phyloP scores from a whole-genome alignment of 257 asterid genomes.

The Henckelia pumila region DNA sequence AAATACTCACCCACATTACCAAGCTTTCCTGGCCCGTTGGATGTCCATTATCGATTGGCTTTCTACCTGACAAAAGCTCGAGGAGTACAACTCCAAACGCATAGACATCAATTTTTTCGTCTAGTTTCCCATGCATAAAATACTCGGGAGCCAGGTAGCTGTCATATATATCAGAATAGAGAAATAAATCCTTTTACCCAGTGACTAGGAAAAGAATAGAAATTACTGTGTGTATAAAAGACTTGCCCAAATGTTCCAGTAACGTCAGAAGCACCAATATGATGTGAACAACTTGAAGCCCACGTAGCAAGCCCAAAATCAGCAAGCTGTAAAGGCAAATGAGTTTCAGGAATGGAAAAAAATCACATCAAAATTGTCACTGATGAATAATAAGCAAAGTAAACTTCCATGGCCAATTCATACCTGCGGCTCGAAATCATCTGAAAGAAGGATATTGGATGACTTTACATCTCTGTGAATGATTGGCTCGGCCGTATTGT shows the following conservation, averaged over 20 bases:
- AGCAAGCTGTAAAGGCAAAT: background rate
- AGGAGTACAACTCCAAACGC: slow-evolving; percentile 96
- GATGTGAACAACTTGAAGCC: slow-evolving; percentile 62
- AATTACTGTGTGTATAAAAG: slow-evolving; percentile 15
- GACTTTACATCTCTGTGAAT: slow-evolving; percentile 95
- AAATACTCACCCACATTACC: slow-evolving; percentile 78
- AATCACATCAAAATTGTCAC: background rate
- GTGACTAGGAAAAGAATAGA: slow-evolving; percentile 15
- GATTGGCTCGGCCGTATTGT: slow-evolving; percentile 50
- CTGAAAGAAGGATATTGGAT: slow-evolving; percentile 84
- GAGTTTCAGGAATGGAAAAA: background rate
- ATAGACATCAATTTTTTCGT: slow-evolving; percentile 74
- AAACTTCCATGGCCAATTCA: background rate
- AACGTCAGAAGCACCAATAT: slow-evolving; percentile 53
- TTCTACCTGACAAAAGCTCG: slow-evolving; percentile 84
- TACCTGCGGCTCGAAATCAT: slow-evolving; percentile 87
- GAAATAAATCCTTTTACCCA: background rate
- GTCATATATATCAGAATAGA: slow-evolving; percentile 24
- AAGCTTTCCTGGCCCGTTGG: slow-evolving; percentile 75
- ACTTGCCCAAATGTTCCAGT: slow-evolving; percentile 96
- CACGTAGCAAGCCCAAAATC: slow-evolving; percentile 90
- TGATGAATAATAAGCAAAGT: slow-evolving; percentile 1
- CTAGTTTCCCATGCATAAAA: slow-evolving; percentile 74
- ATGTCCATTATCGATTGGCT: slow-evolving; percentile 63
- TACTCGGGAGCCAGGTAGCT: slow-evolving; percentile 97